Base-by-base conservation (phyloP, 257 asterid genomes). In the Paraleonurus japonicus region DNA sequence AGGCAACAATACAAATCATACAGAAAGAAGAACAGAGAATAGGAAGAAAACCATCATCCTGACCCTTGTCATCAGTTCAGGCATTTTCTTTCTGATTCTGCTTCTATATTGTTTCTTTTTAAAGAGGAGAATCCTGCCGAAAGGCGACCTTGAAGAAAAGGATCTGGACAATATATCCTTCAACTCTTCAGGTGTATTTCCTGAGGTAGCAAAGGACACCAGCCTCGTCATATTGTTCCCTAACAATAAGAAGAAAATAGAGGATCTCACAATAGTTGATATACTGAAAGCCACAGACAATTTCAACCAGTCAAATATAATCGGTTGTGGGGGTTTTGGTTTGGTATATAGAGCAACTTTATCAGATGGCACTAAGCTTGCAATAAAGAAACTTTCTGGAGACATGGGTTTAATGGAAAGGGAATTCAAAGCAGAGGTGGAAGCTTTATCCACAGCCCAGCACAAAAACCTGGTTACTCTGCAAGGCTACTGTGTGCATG, bases 281-380 rank as follows among this genome's bases (percentile, higher is more conserved):
- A 83, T 94, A 69, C 30, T 88, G 81, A 87, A 83, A 77, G 99
- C 96, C 84, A 92, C 99, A 4, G 89, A 92, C 73, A 84, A 87
- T 77, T 94, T 94, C 88, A 92, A 82, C 87, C 96, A 91, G 77
- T 79, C 91, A 11, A 91, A 94, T 50, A 94, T 94, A 61, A 77
- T 94, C 24, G 99, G 99, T 32, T 89, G 99, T 73, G 99, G 99
- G 32, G 99, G 99, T 54, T 94, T 89, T 41, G 99, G 99, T 23
- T 57, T 94, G 92, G 99, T 94, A 7, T 94, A 86, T 37, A 94
- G 83, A 81, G 99, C 99, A 23, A 92, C 84, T 50, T 79, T 94
- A 67, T 30, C 74, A 17, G 85, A 89, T 48, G 98, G 97, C 11
- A 88, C 88, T 8, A 84, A 77, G 65, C 81, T 92, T 71, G 99